Evolutionary conservation across 805 yeast genomes (phyloP).

Genomic region (Metschnikowia proteae): DNA sequence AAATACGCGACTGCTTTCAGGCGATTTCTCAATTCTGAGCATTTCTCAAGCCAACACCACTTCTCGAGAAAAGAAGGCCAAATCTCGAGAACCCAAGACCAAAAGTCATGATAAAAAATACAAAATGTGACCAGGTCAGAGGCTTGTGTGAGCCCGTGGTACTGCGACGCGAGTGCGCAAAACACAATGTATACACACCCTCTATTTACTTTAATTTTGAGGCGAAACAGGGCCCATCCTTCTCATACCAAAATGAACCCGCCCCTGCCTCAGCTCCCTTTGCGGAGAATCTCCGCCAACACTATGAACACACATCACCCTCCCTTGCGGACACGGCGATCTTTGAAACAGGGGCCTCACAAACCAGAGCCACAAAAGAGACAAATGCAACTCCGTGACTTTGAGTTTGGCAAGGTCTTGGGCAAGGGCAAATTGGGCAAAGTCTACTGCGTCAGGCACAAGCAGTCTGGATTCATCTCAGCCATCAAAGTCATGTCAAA

Average conservation of each 20-base stretch:
- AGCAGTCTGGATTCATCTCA: conserved; percentile 69
- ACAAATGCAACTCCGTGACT: conserved; percentile 47
- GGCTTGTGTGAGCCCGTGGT: background rate
- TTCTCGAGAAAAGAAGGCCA: too few relatives aligned
- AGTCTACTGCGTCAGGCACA: conserved; percentile 85
- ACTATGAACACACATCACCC: background rate
- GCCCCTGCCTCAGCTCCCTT: conserved; percentile 1
- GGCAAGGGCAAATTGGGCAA: conserved; percentile 95
- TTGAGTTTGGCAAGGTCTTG: conserved; percentile 80
- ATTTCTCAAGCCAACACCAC: too few relatives aligned
- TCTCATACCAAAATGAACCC: background rate
- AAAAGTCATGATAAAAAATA: background rate
- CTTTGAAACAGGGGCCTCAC: background rate
- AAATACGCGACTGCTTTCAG: too few relatives aligned
- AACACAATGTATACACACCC: background rate
- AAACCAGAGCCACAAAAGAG: background rate
- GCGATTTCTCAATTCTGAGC: too few relatives aligned
- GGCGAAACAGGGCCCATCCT: background rate
- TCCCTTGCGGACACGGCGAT: background rate
- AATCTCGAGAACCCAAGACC: too few relatives aligned
- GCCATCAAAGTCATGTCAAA: conserved; percentile 92
- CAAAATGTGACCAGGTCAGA: background rate
- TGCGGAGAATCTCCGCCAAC: background rate
- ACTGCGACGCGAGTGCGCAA: background rate
- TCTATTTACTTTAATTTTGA: background rate